Evolutionary conservation across 768 basidiomycete species (phyloP), one percentile per base, ranked within the genome.

Genomic region (Lactarius pseudohatsudake): DNA sequence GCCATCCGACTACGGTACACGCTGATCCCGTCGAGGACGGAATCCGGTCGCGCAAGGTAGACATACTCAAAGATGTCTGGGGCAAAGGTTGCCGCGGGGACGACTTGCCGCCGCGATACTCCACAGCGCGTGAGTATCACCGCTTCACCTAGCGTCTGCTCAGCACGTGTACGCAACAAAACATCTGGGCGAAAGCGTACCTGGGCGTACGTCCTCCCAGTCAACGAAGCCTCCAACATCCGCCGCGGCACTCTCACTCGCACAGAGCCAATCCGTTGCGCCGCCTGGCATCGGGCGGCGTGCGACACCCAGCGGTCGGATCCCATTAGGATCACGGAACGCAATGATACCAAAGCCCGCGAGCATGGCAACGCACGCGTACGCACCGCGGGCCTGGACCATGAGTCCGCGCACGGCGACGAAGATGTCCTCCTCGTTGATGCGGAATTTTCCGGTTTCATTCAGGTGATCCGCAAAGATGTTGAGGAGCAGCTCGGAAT

Each of bases 21-120:
- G 74, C 92, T 95, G 76, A 99, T 88, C 53, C 96, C 96, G 74
- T 99, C 96, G 59, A 99, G 82, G 59, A 98, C 97, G 7, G 94
- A 97, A 79, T 99, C 97, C 0, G 96, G 97, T 63, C 97, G 88
- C 8, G 97, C 95, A 75, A 99, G 94, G 79, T 99, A 99, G 69
- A 99, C 97, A 72, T 86, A 97, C 83, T 99, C 97, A 75, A 98
- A 99, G 73, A 99, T 97, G 78, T 98, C 97, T 26, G 97, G 97
- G 1, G 96, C 92, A 75, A 98, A 97, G 1, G 84, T 85, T 8
- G 86, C 84, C 8, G 86, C 80, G 20, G 86, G 79, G 11, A 83
- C 84, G 59, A 94, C 88, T 72, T 90, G 85, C 26, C 93, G 86
- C 57, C 92, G 84, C 8, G 87, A 85, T 61, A 98, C 84, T 38